phyloP scores from a whole-genome alignment of 805 yeast genomes.

The Metschnikowia kunwiensis region DNA sequence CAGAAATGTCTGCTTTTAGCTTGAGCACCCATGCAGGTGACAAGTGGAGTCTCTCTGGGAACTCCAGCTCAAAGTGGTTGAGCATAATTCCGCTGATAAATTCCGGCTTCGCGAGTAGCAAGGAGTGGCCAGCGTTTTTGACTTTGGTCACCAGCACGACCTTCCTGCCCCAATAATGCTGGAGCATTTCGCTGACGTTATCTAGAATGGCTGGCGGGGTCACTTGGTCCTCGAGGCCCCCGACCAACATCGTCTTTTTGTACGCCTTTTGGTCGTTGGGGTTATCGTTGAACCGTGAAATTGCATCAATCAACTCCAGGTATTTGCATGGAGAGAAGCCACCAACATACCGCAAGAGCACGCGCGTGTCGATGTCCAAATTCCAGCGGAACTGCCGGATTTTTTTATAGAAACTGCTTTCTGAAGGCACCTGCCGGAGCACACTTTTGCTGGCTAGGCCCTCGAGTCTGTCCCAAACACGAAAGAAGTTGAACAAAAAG shows the following conservation, averaged over 20 bases:
- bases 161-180: constrained; percentile 21
- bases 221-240: constrained; percentile 56
- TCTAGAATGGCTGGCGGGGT: constrained; percentile 46
- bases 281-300: constrained; percentile 34
- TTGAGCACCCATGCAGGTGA: constrained; percentile 71
- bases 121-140: constrained; percentile 60
- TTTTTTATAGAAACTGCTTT: constrained; percentile 38
- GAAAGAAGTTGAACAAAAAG: constrained; percentile 48
- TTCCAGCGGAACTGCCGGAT: constrained; percentile 68
- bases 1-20: constrained; percentile 57
- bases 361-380: constrained; percentile 53
- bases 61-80: constrained; percentile 49
- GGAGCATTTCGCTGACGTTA: constrained; percentile 27
- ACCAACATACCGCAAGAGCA: constrained; percentile 51
- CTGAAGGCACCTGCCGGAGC: constrained; percentile 44
- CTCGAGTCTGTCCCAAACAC: constrained; percentile 58
- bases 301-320: constrained; percentile 43
- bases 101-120: constrained; percentile 63
- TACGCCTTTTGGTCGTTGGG: constrained; percentile 28
- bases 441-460: constrained; percentile 64
- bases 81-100: constrained; percentile 57
- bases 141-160: constrained; percentile 37
- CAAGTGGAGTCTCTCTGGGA: constrained; percentile 49
- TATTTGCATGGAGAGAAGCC: constrained; percentile 47
- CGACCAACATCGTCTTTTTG: constrained; percentile 51